A percentile compares a stretch with the other conserved stretches of the same genome.
Conservation (phyloP, 2,329 filamentous ascomycete species). For the Epichloe gansuensis region DNA sequence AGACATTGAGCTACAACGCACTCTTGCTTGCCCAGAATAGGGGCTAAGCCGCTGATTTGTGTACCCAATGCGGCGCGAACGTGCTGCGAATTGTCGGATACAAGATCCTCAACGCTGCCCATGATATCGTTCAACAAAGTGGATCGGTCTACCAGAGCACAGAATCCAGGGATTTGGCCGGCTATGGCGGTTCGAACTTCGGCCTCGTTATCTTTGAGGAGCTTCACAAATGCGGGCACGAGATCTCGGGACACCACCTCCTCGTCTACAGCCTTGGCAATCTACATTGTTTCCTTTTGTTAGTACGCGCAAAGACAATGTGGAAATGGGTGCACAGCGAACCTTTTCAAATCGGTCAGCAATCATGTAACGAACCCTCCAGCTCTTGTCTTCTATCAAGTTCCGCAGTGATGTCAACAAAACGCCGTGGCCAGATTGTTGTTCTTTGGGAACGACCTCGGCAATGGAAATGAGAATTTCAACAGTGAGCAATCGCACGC, state of each 20-base stretch:
- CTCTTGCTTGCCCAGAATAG: conserved; percentile 96
- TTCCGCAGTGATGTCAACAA: conserved; percentile 79
- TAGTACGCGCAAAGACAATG: background rate
- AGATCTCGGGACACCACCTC: conserved; percentile 90
- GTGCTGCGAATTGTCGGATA: conserved; percentile 92
- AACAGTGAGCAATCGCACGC: conserved; percentile 86
- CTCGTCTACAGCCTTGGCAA: conserved; percentile 95
- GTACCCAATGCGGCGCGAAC: conserved; percentile 90
- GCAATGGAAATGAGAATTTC: conserved; percentile 94
- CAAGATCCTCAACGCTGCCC: conserved; percentile 89
- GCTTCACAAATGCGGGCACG: conserved; percentile 91
- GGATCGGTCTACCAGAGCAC: conserved; percentile 71
- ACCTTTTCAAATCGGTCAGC: conserved; percentile 97
- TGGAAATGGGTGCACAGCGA: conserved; percentile 7
- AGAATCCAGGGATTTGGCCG: conserved; percentile 96
- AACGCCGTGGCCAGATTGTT: conserved; percentile 91
- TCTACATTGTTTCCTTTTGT: conserved; percentile 37
- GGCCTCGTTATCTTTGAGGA: conserved; percentile 94
- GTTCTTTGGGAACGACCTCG: conserved; percentile 94
- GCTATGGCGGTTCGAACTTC: conserved; percentile 95
- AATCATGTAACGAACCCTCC: conserved; percentile 98
- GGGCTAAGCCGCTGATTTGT: conserved; percentile 91
- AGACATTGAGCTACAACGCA: conserved; percentile 31
- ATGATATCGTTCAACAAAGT: conserved; percentile 92
- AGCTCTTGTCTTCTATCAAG: conserved; percentile 98